These are phyloP conservation scores for Rubia peregrina DNA, from an alignment of 305 asterid species.

Conservation along the genomic window DNA sequence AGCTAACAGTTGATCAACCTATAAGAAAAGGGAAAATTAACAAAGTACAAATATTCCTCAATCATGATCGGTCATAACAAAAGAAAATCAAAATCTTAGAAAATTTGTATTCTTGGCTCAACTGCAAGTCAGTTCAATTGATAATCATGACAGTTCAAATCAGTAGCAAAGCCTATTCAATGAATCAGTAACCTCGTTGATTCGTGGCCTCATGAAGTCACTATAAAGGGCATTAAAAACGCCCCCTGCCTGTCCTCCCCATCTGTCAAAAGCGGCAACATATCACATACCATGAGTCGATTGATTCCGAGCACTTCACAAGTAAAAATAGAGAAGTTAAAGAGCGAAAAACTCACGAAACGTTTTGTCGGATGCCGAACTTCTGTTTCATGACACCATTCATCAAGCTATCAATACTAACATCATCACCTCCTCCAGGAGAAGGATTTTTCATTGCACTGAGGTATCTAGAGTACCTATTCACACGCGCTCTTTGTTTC, in stretches of 20 bases:
- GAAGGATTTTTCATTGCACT: constrained; percentile 41
- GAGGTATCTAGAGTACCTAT: constrained; percentile 63
- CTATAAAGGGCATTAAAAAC: constrained; percentile 59
- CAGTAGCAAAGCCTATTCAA: background rate
- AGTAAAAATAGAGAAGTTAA: too few relatives aligned
- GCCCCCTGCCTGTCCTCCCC: constrained; percentile 65
- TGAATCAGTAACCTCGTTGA: constrained; percentile 47
- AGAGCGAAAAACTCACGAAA: constrained; percentile 38
- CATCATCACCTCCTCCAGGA: constrained; percentile 32
- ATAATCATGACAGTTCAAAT: background rate
- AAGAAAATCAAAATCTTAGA: background rate
- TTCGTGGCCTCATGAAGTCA: constrained; percentile 89
- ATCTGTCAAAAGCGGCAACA: constrained; percentile 32
- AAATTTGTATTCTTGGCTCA: too few relatives aligned
- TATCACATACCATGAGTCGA: too few relatives aligned
- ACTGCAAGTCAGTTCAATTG: background rate
- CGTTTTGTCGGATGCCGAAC: constrained; percentile 58
- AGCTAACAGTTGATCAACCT: constrained; percentile 77
- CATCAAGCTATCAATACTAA: constrained; percentile 53
- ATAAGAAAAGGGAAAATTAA: background rate
- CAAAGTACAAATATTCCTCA: too few relatives aligned
- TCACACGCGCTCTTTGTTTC: constrained; percentile 31
- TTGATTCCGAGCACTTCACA: too few relatives aligned
- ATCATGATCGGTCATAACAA: background rate
- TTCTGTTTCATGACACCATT: constrained; percentile 65